A percentile compares a stretch with the other conserved stretches of the same genome.
Evolutionary conservation across 768 basidiomycete genomes (phyloP).

Genomic region (Agrocybe pediades): DNA sequence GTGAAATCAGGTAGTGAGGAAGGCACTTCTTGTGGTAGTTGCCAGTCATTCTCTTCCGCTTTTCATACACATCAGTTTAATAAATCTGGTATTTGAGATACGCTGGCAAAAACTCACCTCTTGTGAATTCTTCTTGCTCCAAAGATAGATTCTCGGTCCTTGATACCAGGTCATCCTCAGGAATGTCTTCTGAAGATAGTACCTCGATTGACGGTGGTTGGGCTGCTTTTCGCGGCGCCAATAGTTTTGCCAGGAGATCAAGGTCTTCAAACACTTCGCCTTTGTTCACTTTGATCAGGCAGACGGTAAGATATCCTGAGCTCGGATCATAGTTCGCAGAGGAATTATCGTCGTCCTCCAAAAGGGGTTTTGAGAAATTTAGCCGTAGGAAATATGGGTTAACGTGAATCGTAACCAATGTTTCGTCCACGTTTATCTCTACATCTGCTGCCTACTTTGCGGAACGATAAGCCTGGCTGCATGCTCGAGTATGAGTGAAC

Average conservation of each 20-base stretch:
- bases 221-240: slow-evolving; percentile 61
- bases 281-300: slow-evolving; percentile 64
- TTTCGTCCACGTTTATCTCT: slow-evolving; percentile 76
- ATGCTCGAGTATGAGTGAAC: slow-evolving; percentile 1
- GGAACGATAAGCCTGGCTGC: slow-evolving; percentile 5
- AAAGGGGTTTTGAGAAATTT: slow-evolving; percentile 65
- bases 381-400: slow-evolving; percentile 86
- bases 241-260: slow-evolving; percentile 75
- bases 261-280: slow-evolving; percentile 76
- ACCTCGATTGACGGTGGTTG: slow-evolving; percentile 58
- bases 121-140: slow-evolving; percentile 46
- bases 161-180: slow-evolving; percentile 41
- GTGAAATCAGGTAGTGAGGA: slow-evolving; percentile 39
- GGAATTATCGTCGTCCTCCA: slow-evolving; percentile 75
- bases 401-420: slow-evolving; percentile 71
- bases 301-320: slow-evolving; percentile 76
- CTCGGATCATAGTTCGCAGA: slow-evolving; percentile 76
- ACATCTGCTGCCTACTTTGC: slow-evolving; percentile 75
- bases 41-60: slow-evolving; percentile 85
- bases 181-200: slow-evolving; percentile 34
- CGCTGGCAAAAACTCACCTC: slow-evolving; percentile 10
- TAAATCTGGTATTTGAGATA: not conserved
- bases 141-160: slow-evolving; percentile 49
- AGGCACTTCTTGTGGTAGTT: slow-evolving; percentile 64
- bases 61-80: slow-evolving; percentile 6